Base-by-base conservation (phyloP, 2,329 filamentous ascomycete species). In the Microcyclosporella mali region DNA sequence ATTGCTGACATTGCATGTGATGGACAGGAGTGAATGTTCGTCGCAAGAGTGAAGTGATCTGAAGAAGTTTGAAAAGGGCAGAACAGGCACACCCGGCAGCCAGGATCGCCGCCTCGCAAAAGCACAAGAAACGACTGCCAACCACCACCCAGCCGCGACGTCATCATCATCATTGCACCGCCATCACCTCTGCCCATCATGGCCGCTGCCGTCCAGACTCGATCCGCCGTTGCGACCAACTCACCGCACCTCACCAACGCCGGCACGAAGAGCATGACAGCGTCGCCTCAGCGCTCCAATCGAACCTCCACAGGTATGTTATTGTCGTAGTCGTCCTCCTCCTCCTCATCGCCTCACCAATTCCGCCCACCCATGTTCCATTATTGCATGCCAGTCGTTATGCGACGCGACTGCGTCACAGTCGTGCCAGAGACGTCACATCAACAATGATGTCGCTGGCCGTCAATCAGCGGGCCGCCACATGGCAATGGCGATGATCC, bases 261-360 rank as follows among this genome's bases (percentile, higher is more conserved):
- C 29, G 45, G 47, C 37, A 49, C 31, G 25, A 51, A 52, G 46
- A 55, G 53, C 44, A 53, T 51, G 40, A 56, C 55, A 33, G 45
- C 50, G 37, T 59, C 56, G 46, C 56, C 57, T n/a, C n/a, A n/a
- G 32, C 57, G 53, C 28, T 51, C 55, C 6, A 53, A 45, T 35
- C 45, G 47, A 27, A 52, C 31, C 21, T 45, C 55, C 29, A 40
- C 55, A 51, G 57, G 57, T 60, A 56, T 43, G 56, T 58, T 37
- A 33, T 40, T 19, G 42, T 37, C 35, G 37, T 17, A 33, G 16
- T 29, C 34, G 33, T 18, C 37, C 25, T 33, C 39, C 31, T n/a
- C 17, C 31, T 16, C 28, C 28, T 39, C 41, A 27, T 33, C 37
- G 21, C 38, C 18, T 34, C 37, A 18, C 21, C 34, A 18, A n/a